Base-by-base conservation (phyloP, 805 yeast genomes). In the Zygosaccharomyces siamensis region DNA sequence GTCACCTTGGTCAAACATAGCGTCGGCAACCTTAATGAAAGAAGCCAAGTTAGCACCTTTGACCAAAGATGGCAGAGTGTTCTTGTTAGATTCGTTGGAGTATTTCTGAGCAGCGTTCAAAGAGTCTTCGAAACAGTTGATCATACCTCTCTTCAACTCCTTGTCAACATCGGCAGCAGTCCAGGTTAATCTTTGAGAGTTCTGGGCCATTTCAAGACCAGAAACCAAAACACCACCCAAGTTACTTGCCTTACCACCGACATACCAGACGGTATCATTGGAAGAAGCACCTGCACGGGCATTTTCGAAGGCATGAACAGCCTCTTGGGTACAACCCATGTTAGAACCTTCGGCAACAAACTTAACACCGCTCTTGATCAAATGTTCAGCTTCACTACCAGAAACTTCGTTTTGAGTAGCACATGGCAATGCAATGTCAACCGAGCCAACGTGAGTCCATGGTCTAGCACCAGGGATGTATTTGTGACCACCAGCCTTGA, bases 11-110 rank as follows among this genome's bases (percentile, higher is more conserved):
- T 79, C 95, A 69, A 86, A 84, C 99, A 92, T 92, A 64, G 97
- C 98, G 62, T 87, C 93, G 61, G 96, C 97, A 66, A 92, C 99
- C 82, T 92, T 92, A 70, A 90, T 82, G 83, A 92, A 92, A 74
- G 97, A 97, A 59, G 98, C 97, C 77, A 92, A 84, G 84, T 92
- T 92, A 66, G 98, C 98, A 78, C 99, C 99, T 80, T 88, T 88
- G 62, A 92, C 96, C 67, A 92, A 80, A 43, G 98, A 92, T 64
- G 99, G 99, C 66, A 90, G 77, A 51, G 85, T 74, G 62, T 76
- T 77, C 71, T 75, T 74, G 72, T 73, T 72, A 54, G 77, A 56
- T 73, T 84, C 92, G 59, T 83, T 79, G 54, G 89, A 74, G 80
- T 84, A 92, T 65, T 80, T 77, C 58, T 78, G 72, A 50, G 98